Evolutionary conservation across 2,329 filamentous ascomycete genomes (phyloP).

Genomic region (Pseudogymnoascus sp.): DNA sequence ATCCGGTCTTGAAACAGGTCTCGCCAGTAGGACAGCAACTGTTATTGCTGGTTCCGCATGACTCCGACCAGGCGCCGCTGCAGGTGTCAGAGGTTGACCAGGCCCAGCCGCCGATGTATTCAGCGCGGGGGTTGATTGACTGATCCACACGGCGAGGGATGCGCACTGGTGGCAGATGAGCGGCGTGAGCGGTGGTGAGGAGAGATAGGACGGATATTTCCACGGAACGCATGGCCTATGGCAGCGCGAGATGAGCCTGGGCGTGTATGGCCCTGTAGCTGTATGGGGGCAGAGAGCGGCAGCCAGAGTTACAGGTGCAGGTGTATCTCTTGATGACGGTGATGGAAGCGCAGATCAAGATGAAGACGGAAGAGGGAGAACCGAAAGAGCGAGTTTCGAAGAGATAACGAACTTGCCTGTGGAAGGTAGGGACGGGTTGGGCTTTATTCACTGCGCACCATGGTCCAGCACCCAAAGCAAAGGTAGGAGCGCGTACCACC

Average conservation of each 20-base stretch:
- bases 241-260: not conserved
- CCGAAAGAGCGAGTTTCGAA: not conserved
- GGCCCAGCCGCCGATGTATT: constrained; percentile 4
- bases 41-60: constrained; percentile 1
- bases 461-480: not conserved
- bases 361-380: not conserved
- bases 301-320: not conserved
- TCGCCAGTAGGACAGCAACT: not conserved
- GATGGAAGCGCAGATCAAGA: not conserved
- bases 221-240: not conserved
- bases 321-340: no score
- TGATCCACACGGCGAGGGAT: not conserved
- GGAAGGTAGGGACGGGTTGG: not conserved
- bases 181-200: not conserved
- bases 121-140: not conserved
- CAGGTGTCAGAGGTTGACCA: not conserved
- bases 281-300: not conserved
- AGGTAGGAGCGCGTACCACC: not conserved
- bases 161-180: not conserved
- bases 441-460: not conserved
- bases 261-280: not conserved
- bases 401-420: not conserved
- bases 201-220: not conserved
- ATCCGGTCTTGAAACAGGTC: not conserved
- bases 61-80: not conserved